phyloP scores from a whole-genome alignment of 306 rosid species.

The Astragalus glycyphyllos region DNA sequence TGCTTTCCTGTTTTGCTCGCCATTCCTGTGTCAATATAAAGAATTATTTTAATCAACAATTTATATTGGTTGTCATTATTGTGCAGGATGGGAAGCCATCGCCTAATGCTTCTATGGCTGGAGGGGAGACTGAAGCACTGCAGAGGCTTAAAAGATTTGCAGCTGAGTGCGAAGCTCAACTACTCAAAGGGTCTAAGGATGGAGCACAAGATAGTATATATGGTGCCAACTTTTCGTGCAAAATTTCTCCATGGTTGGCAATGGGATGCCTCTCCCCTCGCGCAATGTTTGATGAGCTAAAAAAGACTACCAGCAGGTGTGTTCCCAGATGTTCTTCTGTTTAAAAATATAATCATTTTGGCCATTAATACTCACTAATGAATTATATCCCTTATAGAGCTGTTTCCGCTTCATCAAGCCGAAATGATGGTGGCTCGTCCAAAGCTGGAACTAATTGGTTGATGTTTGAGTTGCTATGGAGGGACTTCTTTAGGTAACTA shows the following conservation, averaged over 20 bases:
- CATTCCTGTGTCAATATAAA: neutral
- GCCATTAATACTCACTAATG: conserved; percentile 30
- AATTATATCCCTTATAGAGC: conserved; percentile 46
- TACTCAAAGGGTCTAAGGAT: conserved; percentile 62
- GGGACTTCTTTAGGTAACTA: conserved; percentile 97
- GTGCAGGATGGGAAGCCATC: conserved; percentile 72
- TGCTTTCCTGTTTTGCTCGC: neutral
- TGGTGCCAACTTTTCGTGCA: conserved; percentile 96
- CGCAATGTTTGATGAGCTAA: conserved; percentile 78
- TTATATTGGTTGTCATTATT: conserved; percentile 44
- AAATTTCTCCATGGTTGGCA: conserved; percentile 96
- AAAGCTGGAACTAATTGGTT: conserved; percentile 79
- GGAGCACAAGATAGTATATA: conserved; percentile 71
- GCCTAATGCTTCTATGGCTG: conserved; percentile 68
- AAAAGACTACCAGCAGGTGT: conserved; percentile 76
- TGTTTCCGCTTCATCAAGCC: conserved; percentile 61
- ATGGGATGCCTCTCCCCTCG: conserved; percentile 98
- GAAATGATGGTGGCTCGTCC: conserved; percentile 62
- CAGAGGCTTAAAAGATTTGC: conserved; percentile 82
- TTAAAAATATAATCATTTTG: conserved; percentile 3
- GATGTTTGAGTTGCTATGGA: conserved; percentile 90
- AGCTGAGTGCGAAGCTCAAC: conserved; percentile 83
- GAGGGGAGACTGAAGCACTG: conserved; percentile 95
- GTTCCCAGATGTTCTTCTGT: conserved; percentile 35
- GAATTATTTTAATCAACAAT: neutral